Evolutionary conservation across 2,329 filamentous ascomycete genomes (phyloP).

Genomic region (Bipolaris sorokiniana): DNA sequence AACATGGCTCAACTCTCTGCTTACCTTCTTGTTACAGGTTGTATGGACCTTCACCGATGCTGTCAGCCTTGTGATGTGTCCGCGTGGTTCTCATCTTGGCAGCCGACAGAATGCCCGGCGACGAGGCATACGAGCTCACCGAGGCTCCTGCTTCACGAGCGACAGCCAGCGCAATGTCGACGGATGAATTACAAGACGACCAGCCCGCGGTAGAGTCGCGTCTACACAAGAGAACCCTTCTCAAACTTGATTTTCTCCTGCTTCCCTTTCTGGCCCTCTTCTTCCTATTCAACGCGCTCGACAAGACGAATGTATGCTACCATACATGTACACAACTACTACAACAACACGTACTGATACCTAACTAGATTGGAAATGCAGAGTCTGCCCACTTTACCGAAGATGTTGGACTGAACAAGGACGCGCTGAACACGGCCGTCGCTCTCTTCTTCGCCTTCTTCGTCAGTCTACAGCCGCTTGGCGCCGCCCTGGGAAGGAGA

Average conservation of each 20-base stretch:
- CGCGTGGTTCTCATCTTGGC: slow-evolving; percentile 20
- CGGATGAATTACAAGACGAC: slow-evolving; percentile 11
- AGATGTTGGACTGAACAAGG: slow-evolving; percentile 59
- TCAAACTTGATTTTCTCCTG: slow-evolving; percentile 58
- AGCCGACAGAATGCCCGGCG: slow-evolving; percentile 18
- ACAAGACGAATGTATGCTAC: slow-evolving; percentile 55
- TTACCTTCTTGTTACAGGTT: neutral
- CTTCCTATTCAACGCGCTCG: slow-evolving; percentile 60
- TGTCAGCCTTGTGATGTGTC: slow-evolving; percentile 16
- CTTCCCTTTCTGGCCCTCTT: slow-evolving; percentile 59
- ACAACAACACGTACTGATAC: neutral
- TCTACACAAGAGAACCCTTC: slow-evolving; percentile 48
- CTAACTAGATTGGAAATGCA: slow-evolving; percentile 57
- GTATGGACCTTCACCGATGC: slow-evolving; percentile 4
- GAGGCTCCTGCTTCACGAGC: slow-evolving; percentile 8
- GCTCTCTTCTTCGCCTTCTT: slow-evolving; percentile 65
- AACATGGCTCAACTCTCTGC: neutral
- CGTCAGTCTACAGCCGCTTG: slow-evolving; percentile 63
- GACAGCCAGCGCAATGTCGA: slow-evolving; percentile 16
- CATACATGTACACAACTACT: neutral
- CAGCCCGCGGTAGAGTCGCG: slow-evolving; percentile 1
- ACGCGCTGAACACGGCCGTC: slow-evolving; percentile 62
- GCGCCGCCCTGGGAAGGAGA: slow-evolving; percentile 63
- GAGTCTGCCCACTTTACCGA: slow-evolving; percentile 65
- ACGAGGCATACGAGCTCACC: slow-evolving; percentile 19